These are phyloP conservation scores for Grifola frondosa DNA, from an alignment of 1,284 basidiomycete species.

Conservation along the genomic window DNA sequence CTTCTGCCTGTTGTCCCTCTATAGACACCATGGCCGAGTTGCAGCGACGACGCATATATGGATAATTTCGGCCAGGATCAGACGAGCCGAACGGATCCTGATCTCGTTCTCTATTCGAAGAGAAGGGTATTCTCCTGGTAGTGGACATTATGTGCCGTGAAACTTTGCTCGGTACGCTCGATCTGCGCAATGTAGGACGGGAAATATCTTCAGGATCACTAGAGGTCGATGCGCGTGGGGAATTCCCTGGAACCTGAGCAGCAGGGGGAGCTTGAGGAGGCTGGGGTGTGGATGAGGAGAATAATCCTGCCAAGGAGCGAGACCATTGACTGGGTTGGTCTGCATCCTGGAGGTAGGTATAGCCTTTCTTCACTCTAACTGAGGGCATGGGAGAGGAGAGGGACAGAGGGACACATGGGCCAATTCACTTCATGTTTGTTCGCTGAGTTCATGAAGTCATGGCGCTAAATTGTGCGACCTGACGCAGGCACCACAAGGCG, in stretches of 20 bases:
- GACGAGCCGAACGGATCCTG: no score
- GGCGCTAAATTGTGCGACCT: neutral
- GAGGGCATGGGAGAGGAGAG: slow-evolving; percentile 46
- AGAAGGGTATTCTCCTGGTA: slow-evolving; percentile 5
- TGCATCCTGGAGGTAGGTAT: slow-evolving; percentile 39
- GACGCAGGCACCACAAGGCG: no score
- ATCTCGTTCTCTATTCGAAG: no score
- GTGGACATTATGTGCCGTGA: slow-evolving; percentile 27
- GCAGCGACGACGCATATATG: slow-evolving; percentile 8
- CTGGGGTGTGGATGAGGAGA: slow-evolving; percentile 2
- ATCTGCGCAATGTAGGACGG: slow-evolving; percentile 2
- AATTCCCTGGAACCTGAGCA: neutral
- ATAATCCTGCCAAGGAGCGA: slow-evolving; percentile 3
- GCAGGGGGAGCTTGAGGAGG: neutral
- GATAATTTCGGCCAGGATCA: neutral
- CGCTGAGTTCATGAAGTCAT: neutral
- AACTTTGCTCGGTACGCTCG: slow-evolving; percentile 26
- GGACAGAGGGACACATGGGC: neutral
- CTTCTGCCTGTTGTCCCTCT: slow-evolving; percentile 34
- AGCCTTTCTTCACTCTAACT: slow-evolving; percentile 51
- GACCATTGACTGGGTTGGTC: slow-evolving; percentile 8
- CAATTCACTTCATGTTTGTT: neutral
- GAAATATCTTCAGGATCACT: no score
- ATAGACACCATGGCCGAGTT: slow-evolving; percentile 20
- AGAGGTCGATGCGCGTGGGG: neutral